Base-by-base conservation (phyloP, 2,329 filamentous ascomycete genomes). In the Chaetothyriales sp. region DNA sequence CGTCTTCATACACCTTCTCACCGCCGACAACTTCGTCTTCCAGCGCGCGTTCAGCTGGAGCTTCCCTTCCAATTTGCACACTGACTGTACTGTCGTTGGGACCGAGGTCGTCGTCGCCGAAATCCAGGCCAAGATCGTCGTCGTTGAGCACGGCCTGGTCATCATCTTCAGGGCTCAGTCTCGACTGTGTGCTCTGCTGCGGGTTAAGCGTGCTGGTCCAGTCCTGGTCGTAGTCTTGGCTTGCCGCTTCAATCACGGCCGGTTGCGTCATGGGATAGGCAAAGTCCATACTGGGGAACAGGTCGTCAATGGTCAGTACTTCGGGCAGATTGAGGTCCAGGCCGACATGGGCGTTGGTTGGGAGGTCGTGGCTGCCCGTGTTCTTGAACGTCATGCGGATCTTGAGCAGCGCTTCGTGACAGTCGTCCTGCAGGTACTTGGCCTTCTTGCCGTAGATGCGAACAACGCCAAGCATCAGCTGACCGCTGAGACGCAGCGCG, bases 341-440 rank as follows among this genome's bases (percentile, higher is more conserved):
- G 47, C 89, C 85, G 28, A 86, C 85, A 62, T 87, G 83, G 15
- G 90, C 76, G 63, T 85, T 87, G 48, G 82, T 78, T n/a, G 89
- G 87, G 61, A 97, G 78, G 69, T 98, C 92, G 65, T 97, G 94
- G 70, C 95, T 95, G 59, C 90, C 90, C 47, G 82, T 86, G 18
- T 90, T 87, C 54, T 89, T 86, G 72, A 97, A 98, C 44, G 92
- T 90, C 89, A 97, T 94, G 67, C 97, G 95, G 63, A 98, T 95
- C 73, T 95, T 97, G 76, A 94, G 83, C 59, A 98, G 75, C 43
- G 90, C 90, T 70, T 98, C 92, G 64, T 94, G 95, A 71, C 92
- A 98, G 66, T 98, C 92, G 64, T 98, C 92, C 47, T 97, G 75
- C 48, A 98, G 74, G 69, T 98, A 98, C 63, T 89, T 85, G 64